Conservation (phyloP, 202 grass and related monocot species). For the Hordeum pubiflorum region DNA sequence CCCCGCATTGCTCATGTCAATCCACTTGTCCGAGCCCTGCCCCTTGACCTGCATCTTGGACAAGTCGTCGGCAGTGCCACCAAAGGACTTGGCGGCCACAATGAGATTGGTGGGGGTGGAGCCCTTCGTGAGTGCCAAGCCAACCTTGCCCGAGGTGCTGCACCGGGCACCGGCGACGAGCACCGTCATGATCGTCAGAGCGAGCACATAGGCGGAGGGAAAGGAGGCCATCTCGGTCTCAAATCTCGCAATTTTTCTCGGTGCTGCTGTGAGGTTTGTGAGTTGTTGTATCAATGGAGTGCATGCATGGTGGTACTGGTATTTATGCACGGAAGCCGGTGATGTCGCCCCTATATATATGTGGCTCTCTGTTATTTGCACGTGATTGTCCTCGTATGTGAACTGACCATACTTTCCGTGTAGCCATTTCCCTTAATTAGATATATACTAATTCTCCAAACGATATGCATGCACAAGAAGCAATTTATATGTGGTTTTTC, state of each 20-base stretch:
- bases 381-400: too few species aligned
- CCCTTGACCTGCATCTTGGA: not conserved
- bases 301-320: not conserved
- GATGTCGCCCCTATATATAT: not conserved
- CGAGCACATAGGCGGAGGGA: not conserved
- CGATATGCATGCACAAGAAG: not conserved
- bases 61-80: not conserved
- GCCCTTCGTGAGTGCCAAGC: not conserved
- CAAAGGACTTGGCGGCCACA: not conserved
- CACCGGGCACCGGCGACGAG: not conserved
- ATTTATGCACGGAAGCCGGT: not conserved
- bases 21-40: not conserved
- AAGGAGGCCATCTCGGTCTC: not conserved
- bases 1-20: not conserved
- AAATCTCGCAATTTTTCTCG: not conserved
- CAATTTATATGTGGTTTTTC: too few species aligned
- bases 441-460: not conserved
- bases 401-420: too few species aligned
- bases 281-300: not conserved
- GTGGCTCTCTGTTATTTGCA: not conserved
- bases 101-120: not conserved
- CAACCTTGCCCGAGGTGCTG: not conserved
- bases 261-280: not conserved
- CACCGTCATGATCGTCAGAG: not conserved
- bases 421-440: not conserved